Base-by-base conservation (phyloP, 2,329 filamentous ascomycete species). In the Aspergillus floridensis region DNA sequence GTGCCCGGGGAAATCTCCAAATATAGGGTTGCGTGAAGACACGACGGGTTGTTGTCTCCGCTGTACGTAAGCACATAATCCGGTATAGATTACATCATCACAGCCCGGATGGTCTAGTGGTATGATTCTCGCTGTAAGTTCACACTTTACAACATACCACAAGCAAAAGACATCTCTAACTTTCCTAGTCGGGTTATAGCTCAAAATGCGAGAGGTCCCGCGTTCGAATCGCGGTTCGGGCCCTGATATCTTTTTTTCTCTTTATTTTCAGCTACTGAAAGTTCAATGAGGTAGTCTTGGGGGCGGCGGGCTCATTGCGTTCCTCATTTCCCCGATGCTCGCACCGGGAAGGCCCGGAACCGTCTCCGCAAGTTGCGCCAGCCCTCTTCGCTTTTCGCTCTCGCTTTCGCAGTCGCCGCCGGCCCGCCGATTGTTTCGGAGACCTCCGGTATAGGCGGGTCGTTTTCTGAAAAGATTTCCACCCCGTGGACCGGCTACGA, bases 191-290 rank as follows among this genome's bases (percentile, higher is more conserved):
- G 21, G 24, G n/a, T 7, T 26, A 49, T 22, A 14, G 12, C 21
- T 21, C 12, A 8, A 49, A 22, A 19, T 56, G 54, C 29, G 54
- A 49, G 54, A 56, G 54, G 54, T 56, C 54, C 54, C 54, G 54
- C 54, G 54, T 56, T 56, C 54, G 54, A 56, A 56, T 56, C 54
- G 54, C 54, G 54, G 54, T 56, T 56, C 54, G 54, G 54, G 54
- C 54, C 53, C 31, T 56, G 12, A 21, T 10, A 19, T 16, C 6
- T 10, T n/a, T 29, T 49, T 38, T 29, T 24, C 19, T 50, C 10
- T 26, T 41, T 26, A 5, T 24, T 49, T 24, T 14, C 8, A 12
- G 11, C 32, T 35, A 4, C 10, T 35, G 14, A 12, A 12, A 32
- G 31, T 10, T 12, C 5, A 10, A 12, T 5, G 32, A 16, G 14